Percentiles rank a stretch among this genome's conserved stretches.
These are phyloP conservation scores for Nigrospora oryzae DNA, from an alignment of 2,329 filamentous ascomycete genomes.

Conservation along the genomic window DNA sequence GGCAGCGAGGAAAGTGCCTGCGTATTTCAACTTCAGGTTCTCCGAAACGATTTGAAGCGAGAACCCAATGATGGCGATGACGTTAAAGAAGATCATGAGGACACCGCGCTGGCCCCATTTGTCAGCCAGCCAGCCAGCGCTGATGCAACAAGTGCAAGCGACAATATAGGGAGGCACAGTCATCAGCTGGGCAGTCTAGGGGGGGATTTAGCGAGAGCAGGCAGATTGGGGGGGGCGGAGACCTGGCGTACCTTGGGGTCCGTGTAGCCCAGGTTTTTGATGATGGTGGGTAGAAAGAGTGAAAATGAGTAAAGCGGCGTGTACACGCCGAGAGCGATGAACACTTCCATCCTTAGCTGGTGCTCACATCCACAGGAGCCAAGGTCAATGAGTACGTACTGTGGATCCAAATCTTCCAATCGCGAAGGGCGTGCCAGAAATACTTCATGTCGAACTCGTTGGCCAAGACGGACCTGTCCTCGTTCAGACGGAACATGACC, in stretches of 20 bases:
- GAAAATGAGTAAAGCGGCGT: constrained; percentile 44
- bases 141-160: constrained; percentile 44
- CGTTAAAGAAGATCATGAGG: constrained; percentile 37
- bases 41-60: constrained; percentile 25
- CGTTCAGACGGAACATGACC: not conserved
- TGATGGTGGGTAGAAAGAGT: constrained; percentile 48
- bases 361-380: constrained; percentile 42
- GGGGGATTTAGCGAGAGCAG: too few relatives aligned
- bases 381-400: too few relatives aligned
- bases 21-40: constrained; percentile 23
- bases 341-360: constrained; percentile 37
- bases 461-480: not conserved
- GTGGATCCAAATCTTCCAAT: constrained; percentile 20
- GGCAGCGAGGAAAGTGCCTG: constrained; percentile 27
- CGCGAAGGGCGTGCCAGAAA: constrained; percentile 29
- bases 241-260: too few relatives aligned
- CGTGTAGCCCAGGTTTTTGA: constrained; percentile 43
- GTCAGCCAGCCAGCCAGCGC: constrained; percentile 39
- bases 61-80: constrained; percentile 29
- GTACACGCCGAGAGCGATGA: constrained; percentile 40
- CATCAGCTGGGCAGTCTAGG: constrained; percentile 51
- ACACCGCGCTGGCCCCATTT: constrained; percentile 25
- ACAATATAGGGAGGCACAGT: constrained; percentile 55
- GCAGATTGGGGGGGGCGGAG: too few relatives aligned
- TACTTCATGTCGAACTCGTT: constrained; percentile 31